Conservation (phyloP, 2,329 filamentous ascomycete genomes). For the Aspergillus fumigatiaffinis region DNA sequence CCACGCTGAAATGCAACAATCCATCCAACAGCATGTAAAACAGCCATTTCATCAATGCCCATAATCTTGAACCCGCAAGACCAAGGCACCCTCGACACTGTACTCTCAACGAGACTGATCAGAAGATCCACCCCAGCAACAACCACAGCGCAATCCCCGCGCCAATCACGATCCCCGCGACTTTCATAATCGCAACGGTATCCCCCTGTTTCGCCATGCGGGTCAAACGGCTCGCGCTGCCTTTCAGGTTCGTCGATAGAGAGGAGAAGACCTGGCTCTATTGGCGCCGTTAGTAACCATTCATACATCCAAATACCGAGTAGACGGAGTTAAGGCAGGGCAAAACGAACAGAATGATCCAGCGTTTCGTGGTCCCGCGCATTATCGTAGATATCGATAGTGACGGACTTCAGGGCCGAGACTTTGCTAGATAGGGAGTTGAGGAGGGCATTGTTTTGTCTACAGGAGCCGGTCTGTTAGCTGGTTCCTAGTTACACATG, state of each 20-base stretch:
- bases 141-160: slow-evolving; percentile 74
- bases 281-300: not conserved
- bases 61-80: slow-evolving; percentile 13
- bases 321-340: not conserved
- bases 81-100: not conserved
- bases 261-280: slow-evolving; percentile 87
- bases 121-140: slow-evolving; percentile 60
- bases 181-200: slow-evolving; percentile 83
- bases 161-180: slow-evolving; percentile 76
- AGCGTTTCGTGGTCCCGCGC: slow-evolving; percentile 84
- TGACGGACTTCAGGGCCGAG: slow-evolving; percentile 85
- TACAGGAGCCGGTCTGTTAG: slow-evolving; percentile 22
- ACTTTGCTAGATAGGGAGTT: slow-evolving; percentile 89
- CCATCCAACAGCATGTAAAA: not conserved
- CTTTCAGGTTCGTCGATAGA: slow-evolving; percentile 77
- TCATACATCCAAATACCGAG: not conserved
- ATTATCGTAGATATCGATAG: slow-evolving; percentile 96
- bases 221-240: slow-evolving; percentile 74
- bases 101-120: not conserved
- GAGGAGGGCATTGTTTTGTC: slow-evolving; percentile 92
- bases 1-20: not conserved
- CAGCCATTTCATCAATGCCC: not conserved
- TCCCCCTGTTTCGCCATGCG: slow-evolving; percentile 91
- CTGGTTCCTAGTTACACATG: not conserved
- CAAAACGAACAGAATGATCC: slow-evolving; percentile 69